Conservation (phyloP, 2,329 filamentous ascomycete genomes). For the Cercospora sesami region DNA sequence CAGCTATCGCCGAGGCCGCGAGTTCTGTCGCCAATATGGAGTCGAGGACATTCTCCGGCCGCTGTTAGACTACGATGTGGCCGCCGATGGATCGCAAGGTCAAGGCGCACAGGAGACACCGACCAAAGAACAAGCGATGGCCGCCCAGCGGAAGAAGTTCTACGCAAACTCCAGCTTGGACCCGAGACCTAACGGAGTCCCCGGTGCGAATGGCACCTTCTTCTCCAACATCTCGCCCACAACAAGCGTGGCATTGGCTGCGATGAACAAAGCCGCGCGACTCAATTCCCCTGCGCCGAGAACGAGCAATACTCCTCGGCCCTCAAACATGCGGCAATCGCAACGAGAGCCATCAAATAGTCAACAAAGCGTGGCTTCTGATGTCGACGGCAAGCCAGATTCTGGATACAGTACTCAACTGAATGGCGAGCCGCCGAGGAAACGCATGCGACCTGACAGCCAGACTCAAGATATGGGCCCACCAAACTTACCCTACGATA, state of each 20-base stretch:
- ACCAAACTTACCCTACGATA: slow-evolving; percentile 46
- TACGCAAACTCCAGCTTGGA: slow-evolving; percentile 74
- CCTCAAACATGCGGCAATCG: slow-evolving; percentile 68
- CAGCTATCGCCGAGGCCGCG: slow-evolving; percentile 83
- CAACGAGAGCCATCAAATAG: slow-evolving; percentile 72
- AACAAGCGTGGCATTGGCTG: slow-evolving; percentile 87
- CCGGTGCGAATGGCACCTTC: slow-evolving; percentile 73
- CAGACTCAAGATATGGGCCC: slow-evolving; percentile 36
- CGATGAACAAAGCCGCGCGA: slow-evolving; percentile 87
- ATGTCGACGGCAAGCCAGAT: slow-evolving; percentile 55
- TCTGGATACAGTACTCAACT: slow-evolving; percentile 66
- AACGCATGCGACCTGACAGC: slow-evolving; percentile 61
- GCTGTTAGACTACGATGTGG: slow-evolving; percentile 77
- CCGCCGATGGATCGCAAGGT: slow-evolving; percentile 67
- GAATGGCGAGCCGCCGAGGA: slow-evolving; percentile 71
- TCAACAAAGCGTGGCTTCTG: slow-evolving; percentile 68
- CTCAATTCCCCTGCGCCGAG: slow-evolving; percentile 83
- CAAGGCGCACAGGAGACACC: slow-evolving; percentile 85
- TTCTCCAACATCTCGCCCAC: slow-evolving; percentile 96
- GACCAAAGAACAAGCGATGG: slow-evolving; percentile 98
- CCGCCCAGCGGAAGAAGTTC: slow-evolving; percentile 81
- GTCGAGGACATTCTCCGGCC: slow-evolving; percentile 76
- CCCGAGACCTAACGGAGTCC: slow-evolving; percentile 45
- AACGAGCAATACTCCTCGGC: slow-evolving; percentile 60
- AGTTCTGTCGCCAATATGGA: slow-evolving; percentile 79